Evolutionary conservation across 306 rosid genomes (phyloP), one percentile per base, ranked within the genome.

Genomic region (Begonia peltatifolia): DNA sequence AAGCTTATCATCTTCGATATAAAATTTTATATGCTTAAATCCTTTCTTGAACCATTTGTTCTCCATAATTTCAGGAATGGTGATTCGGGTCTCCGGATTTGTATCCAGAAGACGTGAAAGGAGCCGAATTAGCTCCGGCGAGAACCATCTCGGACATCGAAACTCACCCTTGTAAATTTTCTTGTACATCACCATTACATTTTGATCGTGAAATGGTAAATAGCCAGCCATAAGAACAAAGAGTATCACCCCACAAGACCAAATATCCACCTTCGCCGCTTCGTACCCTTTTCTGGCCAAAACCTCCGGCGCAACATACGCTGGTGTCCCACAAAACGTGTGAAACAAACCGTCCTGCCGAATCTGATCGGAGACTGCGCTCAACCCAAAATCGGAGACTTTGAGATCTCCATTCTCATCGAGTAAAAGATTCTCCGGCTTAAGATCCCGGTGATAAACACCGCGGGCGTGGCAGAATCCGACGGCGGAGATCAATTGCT

Each of bases 231-330:
- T 55, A 2, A 87, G 81, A 66, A 80, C 84, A 59, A 52, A 87
- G 10, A 87, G 77, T 35, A 83, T 66, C 5, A 86, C 89, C 10
- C 95, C 89, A 60, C 89, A 83, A 0, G 89, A 87, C 93, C 95
- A 83, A 14, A 64, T 83, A 50, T 83, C 95, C 1, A 84, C 79
- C 50, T 68, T 78, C 10, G 84, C 82, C 5, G 94, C 94, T 50
- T 76, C 87, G 50, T 87, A 87, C 3, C 94, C 89, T 72, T 69
- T 74, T 43, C 55, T 73, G 64, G 23, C 67, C 46, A 80, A 73
- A 18, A 80, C 79, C 44, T 84, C 83, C 6, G 94, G 79, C 3
- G 88, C 83, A 0, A 80, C 94, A 38, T 84, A 77, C 9, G 79
- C 69, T 1, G 88, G 87, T 1, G 94, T 84, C 3, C 94, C 85